A percentile compares a stretch with the other conserved stretches of the same genome.
These are phyloP conservation scores for Erythrophleum ivorense DNA, from an alignment of 331 rosid species.

Conservation along the genomic window DNA sequence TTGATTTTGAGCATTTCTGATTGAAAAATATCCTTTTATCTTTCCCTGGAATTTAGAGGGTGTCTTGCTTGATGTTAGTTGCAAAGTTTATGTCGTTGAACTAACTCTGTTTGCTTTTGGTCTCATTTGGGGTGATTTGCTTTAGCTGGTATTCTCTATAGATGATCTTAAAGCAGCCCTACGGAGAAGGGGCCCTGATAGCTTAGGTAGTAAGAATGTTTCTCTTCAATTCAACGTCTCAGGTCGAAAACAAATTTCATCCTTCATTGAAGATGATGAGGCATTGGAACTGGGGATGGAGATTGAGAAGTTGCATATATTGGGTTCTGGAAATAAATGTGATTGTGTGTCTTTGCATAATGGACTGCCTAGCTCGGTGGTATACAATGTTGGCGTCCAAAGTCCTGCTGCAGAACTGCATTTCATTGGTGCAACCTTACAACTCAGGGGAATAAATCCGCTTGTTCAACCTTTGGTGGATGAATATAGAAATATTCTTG, in stretches of 20 bases:
- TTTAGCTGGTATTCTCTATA: constrained; percentile 52
- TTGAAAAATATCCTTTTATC: background rate
- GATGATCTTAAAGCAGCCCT: constrained; percentile 70
- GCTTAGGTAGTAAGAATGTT: constrained; percentile 66
- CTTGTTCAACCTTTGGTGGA: constrained; percentile 81
- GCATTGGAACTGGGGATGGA: constrained; percentile 11
- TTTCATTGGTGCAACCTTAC: constrained; percentile 82
- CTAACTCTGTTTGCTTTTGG: background rate
- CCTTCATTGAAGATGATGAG: constrained; percentile 49
- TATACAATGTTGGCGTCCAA: background rate
- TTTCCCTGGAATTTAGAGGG: background rate
- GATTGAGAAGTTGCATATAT: background rate
- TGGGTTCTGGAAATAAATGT: constrained; percentile 22
- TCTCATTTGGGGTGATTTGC: background rate
- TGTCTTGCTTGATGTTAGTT: background rate
- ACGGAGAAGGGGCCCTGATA: constrained; percentile 89
- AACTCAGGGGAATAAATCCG: constrained; percentile 73
- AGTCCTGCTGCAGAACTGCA: constrained; percentile 48
- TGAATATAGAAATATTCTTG: constrained; percentile 63
- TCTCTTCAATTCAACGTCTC: constrained; percentile 43
- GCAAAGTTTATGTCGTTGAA: background rate
- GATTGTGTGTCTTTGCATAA: constrained; percentile 18
- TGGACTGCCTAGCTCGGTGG: constrained; percentile 26
- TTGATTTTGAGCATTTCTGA: background rate
- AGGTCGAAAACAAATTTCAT: constrained; percentile 39